These are phyloP conservation scores for Sapria himalayana DNA, from an alignment of 345 rosid species.

Conservation along the genomic window DNA sequence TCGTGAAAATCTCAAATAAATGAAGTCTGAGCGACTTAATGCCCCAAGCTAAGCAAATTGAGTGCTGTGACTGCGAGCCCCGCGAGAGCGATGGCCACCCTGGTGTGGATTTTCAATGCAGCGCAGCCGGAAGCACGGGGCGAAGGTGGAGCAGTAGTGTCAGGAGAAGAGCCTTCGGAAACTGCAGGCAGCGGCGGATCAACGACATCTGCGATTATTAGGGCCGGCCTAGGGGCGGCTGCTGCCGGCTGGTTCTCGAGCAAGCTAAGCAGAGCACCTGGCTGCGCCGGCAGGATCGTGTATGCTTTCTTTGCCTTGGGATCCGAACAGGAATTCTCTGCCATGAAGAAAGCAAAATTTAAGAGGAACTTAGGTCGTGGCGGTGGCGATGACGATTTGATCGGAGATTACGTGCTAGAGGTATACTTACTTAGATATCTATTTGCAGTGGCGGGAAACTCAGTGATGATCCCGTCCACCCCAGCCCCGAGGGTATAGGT, in stretches of 20 bases:
- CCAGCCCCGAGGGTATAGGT: conserved; percentile 22
- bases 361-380: no score
- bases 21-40: no score
- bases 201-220: conserved; percentile 26
- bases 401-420: background rate
- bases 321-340: conserved; percentile 51
- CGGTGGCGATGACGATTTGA: no score
- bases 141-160: conserved; percentile 7
- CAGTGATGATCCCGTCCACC: conserved; percentile 54
- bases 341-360: conserved; percentile 1
- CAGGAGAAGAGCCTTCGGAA: conserved; percentile 7
- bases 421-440: conserved; percentile 53
- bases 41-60: conserved; percentile 9
- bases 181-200: conserved; percentile 77
- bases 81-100: conserved; percentile 15
- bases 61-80: conserved; percentile 16
- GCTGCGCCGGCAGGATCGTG: conserved; percentile 28
- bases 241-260: conserved; percentile 16
- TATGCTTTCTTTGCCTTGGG: conserved; percentile 9
- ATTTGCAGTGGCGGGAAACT: conserved; percentile 60
- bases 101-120: no score
- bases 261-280: conserved; percentile 22
- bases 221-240: conserved; percentile 25
- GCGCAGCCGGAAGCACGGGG: conserved; percentile 12
- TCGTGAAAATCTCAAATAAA: no score